These are phyloP conservation scores for Microthyrium microscopicum DNA, from an alignment of 2,329 filamentous ascomycete species.

Conservation along the genomic window DNA sequence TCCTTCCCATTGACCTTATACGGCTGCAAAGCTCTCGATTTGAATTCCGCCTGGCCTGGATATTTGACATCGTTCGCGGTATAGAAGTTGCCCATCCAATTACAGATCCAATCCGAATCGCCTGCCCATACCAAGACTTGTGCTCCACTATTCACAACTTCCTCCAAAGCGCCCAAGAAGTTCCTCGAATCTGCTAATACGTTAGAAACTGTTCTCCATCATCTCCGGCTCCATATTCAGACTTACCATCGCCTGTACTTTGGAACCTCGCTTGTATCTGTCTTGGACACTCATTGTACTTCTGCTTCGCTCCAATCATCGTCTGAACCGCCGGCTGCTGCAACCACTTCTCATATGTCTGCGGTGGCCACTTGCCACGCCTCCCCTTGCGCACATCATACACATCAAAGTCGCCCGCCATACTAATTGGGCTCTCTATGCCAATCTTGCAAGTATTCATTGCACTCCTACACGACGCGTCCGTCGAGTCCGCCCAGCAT, in stretches of 20 bases:
- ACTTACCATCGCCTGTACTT: slow-evolving; percentile 5
- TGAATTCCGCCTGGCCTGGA: slow-evolving; percentile 25
- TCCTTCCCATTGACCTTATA: slow-evolving; percentile 34
- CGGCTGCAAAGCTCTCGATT: slow-evolving; percentile 17
- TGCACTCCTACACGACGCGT: slow-evolving; percentile 18
- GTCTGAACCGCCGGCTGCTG: slow-evolving; percentile 19
- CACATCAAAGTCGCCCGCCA: slow-evolving; percentile 23
- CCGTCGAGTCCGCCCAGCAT: slow-evolving; percentile 19
- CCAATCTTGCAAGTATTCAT: slow-evolving; percentile 19
- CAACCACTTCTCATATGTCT: slow-evolving; percentile 27
- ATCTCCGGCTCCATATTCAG: not conserved
- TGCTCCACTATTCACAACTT: slow-evolving; percentile 32
- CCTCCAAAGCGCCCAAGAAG: slow-evolving; percentile 27
- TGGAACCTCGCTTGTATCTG: not conserved
- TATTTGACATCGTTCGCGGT: slow-evolving; percentile 30
- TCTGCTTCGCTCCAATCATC: slow-evolving; percentile 29
- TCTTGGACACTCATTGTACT: slow-evolving; percentile 26
- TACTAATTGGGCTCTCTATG: slow-evolving; percentile 21
- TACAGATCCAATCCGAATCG: slow-evolving; percentile 42
- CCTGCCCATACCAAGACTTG: slow-evolving; percentile 38
- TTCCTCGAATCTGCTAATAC: slow-evolving; percentile 28
- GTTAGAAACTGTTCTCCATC: slow-evolving; percentile 19
- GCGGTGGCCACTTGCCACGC: slow-evolving; percentile 23
- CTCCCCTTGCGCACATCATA: slow-evolving; percentile 29
- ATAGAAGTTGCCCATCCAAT: slow-evolving; percentile 31